A percentile compares a stretch with the other conserved stretches of the same genome.
Conservation (phyloP, 352 stramenopile genomes). For the Peronosclerospora sorghi region DNA sequence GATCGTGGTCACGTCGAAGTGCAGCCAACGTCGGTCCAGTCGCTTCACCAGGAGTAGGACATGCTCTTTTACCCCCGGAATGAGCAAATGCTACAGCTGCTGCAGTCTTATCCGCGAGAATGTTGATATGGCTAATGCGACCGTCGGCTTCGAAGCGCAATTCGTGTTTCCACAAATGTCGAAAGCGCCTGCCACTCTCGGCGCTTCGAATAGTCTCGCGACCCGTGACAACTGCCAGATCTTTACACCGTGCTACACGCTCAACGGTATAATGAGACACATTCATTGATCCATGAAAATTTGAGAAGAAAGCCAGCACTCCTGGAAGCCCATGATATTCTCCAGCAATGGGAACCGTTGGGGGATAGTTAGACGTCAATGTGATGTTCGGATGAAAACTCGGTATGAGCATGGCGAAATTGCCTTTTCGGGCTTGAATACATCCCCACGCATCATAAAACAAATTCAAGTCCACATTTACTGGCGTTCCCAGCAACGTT, state of each 20-base stretch:
- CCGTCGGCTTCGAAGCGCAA: constrained; percentile 70
- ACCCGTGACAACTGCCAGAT: constrained; percentile 68
- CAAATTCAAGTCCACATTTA: constrained; percentile 45
- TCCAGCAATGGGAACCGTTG: constrained; percentile 51
- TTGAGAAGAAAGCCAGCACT: constrained; percentile 59
- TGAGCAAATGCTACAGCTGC: constrained; percentile 65
- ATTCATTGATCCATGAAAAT: constrained; percentile 60
- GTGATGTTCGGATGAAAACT: constrained; percentile 69
- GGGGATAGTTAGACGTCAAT: constrained; percentile 68
- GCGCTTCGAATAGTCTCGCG: constrained; percentile 66
- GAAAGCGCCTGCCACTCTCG: constrained; percentile 56
- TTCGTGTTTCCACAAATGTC: constrained; percentile 78
- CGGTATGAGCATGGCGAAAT: constrained; percentile 67
- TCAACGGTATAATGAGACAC: constrained; percentile 59
- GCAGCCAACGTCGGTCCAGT: constrained; percentile 31
- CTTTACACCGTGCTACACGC: constrained; percentile 51
- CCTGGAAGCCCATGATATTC: constrained; percentile 57
- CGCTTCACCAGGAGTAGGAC: constrained; percentile 31
- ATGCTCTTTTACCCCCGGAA: constrained; percentile 14
- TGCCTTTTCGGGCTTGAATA: constrained; percentile 63
- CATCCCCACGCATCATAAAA: constrained; percentile 71
- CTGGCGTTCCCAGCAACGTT: constrained; percentile 44
- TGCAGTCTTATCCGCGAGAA: constrained; percentile 73
- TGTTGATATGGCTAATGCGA: constrained; percentile 76
- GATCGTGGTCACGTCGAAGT: constrained; percentile 54